Evolutionary conservation across 2,329 filamentous ascomycete genomes (phyloP).

Genomic region (Sporothrix dimorphospora): DNA sequence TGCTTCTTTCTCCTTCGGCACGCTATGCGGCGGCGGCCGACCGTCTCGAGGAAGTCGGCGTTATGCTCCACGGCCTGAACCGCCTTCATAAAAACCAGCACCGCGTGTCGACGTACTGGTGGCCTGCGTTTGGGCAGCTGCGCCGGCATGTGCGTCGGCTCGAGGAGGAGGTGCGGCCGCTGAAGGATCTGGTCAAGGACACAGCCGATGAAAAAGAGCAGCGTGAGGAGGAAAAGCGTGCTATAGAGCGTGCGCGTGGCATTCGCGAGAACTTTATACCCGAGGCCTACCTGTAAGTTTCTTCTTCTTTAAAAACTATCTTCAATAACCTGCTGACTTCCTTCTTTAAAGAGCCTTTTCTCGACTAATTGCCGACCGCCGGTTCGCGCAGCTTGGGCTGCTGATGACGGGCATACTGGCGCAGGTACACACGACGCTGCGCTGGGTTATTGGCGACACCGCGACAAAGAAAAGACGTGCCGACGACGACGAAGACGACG

Average conservation of each 20-base stretch:
- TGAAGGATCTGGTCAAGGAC: conserved; percentile 39
- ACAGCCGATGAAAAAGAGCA: neutral
- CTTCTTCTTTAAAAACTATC: neutral
- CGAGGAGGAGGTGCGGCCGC: conserved; percentile 43
- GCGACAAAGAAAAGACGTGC: conserved; percentile 12
- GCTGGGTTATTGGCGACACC: conserved; percentile 41
- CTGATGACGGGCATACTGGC: conserved; percentile 68
- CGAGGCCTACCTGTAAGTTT: conserved; percentile 51
- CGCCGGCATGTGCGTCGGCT: conserved; percentile 67
- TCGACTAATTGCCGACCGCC: conserved; percentile 70
- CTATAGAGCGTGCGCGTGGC: conserved; percentile 43
- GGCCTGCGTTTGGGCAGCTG: conserved; percentile 70
- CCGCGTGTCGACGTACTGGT: conserved; percentile 73
- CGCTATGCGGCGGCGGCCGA: conserved; percentile 31
- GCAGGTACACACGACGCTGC: conserved; percentile 55
- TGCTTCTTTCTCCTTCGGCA: neutral
- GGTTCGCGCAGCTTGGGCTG: conserved; percentile 72
- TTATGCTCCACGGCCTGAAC: conserved; percentile 71
- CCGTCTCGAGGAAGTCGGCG: conserved; percentile 46
- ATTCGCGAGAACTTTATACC: conserved; percentile 47
- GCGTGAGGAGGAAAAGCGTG: conserved; percentile 16
- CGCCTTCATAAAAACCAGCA: conserved; percentile 94
- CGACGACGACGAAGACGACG: neutral
- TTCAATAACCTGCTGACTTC: neutral
- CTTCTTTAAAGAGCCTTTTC: conserved; percentile 60